phyloP scores from a whole-genome alignment of 73 alveolate species.

The Paramecium sexaurelia region DNA sequence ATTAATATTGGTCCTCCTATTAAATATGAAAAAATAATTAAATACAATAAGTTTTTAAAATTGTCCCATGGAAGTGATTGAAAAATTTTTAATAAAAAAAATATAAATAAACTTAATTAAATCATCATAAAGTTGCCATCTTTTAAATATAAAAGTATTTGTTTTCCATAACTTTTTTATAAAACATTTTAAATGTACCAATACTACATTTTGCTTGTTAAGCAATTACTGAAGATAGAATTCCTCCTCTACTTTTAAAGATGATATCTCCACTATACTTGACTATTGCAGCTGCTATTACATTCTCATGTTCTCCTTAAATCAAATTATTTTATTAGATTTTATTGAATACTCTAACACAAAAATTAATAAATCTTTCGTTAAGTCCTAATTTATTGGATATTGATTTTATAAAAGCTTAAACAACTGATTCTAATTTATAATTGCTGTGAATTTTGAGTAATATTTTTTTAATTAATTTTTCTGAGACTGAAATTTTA shows the following conservation, averaged over 20 bases:
- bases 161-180: not conserved
- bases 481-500: constrained; percentile 43
- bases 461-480: constrained; percentile 34
- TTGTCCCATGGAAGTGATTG: not conserved
- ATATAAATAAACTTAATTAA: not conserved
- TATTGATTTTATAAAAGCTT: not conserved
- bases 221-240: constrained; percentile 5
- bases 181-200: not conserved
- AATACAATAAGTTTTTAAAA: constrained; percentile 19
- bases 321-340: not conserved
- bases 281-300: constrained; percentile 35
- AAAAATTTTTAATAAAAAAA: not conserved
- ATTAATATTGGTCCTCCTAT: constrained; percentile 1
- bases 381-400: not conserved
- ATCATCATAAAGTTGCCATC: not conserved
- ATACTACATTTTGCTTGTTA: constrained; percentile 8
- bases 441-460: not conserved
- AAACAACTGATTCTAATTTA: not conserved
- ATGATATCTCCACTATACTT: constrained; percentile 3
- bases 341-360: not conserved
- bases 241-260: constrained; percentile 34
- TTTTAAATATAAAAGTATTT: not conserved
- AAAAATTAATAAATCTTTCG: not conserved
- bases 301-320: constrained; percentile 53
- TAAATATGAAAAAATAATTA: constrained; percentile 29